Evolutionary conservation across 2,329 filamentous ascomycete genomes (phyloP), one percentile per base, ranked within the genome.

Genomic region (Colletotrichum shisoi): DNA sequence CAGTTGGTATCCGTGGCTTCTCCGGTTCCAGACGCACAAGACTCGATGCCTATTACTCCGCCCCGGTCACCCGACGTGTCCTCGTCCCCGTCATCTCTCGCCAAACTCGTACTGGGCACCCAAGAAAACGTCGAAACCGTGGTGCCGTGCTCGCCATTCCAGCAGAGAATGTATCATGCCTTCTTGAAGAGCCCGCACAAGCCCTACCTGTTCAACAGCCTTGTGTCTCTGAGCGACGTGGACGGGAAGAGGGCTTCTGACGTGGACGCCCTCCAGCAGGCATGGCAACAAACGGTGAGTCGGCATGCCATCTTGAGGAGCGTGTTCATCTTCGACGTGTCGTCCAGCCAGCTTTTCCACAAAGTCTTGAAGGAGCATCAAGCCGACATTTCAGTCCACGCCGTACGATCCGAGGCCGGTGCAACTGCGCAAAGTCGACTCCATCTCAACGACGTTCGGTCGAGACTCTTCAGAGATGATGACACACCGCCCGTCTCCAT

Each of bases 231-330:
- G 17, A 37, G 40, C 11, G n/a, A 7, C 0, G 17, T 63, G 3
- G 37, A 44, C 2, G 17, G 60, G 0, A 42, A 21, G 21, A 7
- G 45, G 11, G 4, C 39, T 3, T 9, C 49, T 0, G 77, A 89
- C 48, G 71, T 79, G 15, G 75, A 79, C n/a, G 79, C 80, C 13
- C 79, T 89, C 17, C 76, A 83, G 19, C 65, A 75, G 9, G 80
- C 81, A 46, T 88, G 85, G 70, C 80, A 81, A 53, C 77, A 86
- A 34, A 82, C 90, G 3, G 83, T 90, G 1, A 76, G 81, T 8
- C 80, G 80, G 9, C 87, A 90, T 72, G 87, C 90, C 70, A 87
- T 91, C 34, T 78, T 91, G 3, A 85, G 88, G 5, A 90, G 88
- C 0, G 84, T 90, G 2, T 91, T 90, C 67, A 80, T 89, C 17